Evolutionary conservation across 352 stramenopile genomes (phyloP), one percentile per base, ranked within the genome.

Genomic region (Nothophytophthora sp.): DNA sequence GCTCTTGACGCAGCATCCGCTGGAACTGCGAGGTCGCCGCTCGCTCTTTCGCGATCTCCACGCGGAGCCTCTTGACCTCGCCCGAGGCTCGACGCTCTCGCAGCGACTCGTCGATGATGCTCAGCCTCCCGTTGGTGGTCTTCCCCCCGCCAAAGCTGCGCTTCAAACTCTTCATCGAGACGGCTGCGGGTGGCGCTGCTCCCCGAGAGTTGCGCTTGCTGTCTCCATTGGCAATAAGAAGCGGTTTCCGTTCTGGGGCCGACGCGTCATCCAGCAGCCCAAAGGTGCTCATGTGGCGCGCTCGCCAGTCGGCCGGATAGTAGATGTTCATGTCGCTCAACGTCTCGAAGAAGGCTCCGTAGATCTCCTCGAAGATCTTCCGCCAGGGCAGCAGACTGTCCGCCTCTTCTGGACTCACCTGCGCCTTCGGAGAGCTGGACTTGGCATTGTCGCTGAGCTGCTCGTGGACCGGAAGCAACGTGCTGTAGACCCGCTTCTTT

Each of bases 311-410:
- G 18, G 40, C 56, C 1, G 72, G 59, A 18, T 86, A 60, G 48
- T 73, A 76, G 19, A 91, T 52, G 9, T 55, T 66, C 16, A 81
- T 55, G 30, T 86, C 74, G 7, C 50, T 63, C 30, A 89, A 16
- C 25, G 70, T 69, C 52, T 89, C 81, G 23, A 86, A 68, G 41
- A 83, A 91, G 2, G 76, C 70, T 20, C 60, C 56, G 52, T 85
- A 88, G 27, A 87, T 72, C 36, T 86, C 63, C 5, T 60, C 33
- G n/a, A 89, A 70, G 16, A 91, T 77, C 28, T 61, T 63, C 10
- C 61, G 60, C 81, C 81, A 91, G 16, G 81, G 78, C 23, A 89
- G 24, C 12, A 73, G 28, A 2, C 30, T 30, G 18, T 60, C 54
- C 15, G 68, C 58, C 6, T 65, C 56, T 33, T 52, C 35, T 23